A percentile compares a stretch with the other conserved stretches of the same genome.
These are phyloP conservation scores for Syncephalis fuscata DNA, from an alignment of 371 early-diverging fungal genomes.

Conservation along the genomic window DNA sequence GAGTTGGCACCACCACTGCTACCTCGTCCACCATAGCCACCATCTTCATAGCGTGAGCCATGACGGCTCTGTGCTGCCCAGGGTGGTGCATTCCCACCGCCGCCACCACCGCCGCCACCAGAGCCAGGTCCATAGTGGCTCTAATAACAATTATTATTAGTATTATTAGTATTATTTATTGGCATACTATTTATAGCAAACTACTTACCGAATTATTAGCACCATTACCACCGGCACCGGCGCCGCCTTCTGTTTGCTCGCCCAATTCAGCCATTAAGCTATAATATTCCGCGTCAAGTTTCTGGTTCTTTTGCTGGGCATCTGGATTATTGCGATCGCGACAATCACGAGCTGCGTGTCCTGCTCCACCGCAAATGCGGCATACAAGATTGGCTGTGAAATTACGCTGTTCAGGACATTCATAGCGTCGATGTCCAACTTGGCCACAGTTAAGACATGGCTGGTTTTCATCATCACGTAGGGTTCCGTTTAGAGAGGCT, in stretches of 20 bases:
- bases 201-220: neutral
- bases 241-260: slow-evolving; percentile 29
- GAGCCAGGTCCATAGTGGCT: slow-evolving; percentile 16
- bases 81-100: slow-evolving; percentile 11
- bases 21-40: neutral
- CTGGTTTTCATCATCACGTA: slow-evolving; percentile 89
- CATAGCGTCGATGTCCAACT: slow-evolving; percentile 77
- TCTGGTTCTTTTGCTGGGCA: slow-evolving; percentile 57
- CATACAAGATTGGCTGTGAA: slow-evolving; percentile 75
- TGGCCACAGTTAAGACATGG: slow-evolving; percentile 88
- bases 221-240: slow-evolving; percentile 7
- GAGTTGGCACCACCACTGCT: neutral
- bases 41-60: neutral
- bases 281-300: slow-evolving; percentile 75
- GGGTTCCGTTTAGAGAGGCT: slow-evolving; percentile 89
- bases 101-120: slow-evolving; percentile 10
- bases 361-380: slow-evolving; percentile 78
- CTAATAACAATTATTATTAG: slow-evolving; percentile 1
- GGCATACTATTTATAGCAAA: neutral
- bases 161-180: neutral
- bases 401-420: slow-evolving; percentile 82
- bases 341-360: slow-evolving; percentile 85
- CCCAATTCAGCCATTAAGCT: slow-evolving; percentile 83
- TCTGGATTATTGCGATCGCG: slow-evolving; percentile 62
- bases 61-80: slow-evolving; percentile 10